Evolutionary conservation across 495 filamentous ascomycete genomes (phyloP).

Genomic region (Xylaria intraflava): DNA sequence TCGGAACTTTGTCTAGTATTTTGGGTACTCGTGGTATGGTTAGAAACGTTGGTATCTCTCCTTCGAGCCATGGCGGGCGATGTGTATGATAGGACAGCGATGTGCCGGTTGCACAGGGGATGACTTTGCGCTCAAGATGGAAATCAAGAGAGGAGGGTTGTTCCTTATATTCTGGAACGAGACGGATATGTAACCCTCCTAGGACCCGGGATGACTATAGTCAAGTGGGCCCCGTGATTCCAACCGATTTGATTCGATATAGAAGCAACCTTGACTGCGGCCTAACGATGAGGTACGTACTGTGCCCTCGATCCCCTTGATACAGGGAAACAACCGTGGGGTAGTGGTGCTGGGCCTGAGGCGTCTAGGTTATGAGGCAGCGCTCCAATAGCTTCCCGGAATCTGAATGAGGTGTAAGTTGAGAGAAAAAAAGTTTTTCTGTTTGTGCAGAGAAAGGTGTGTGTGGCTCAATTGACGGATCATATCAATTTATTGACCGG

Average conservation of each 20-base stretch:
- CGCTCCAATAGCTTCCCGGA: slow-evolving; percentile 7
- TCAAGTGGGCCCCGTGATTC: slow-evolving; percentile 21
- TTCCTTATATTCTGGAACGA: slow-evolving; percentile 18
- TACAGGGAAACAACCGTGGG: slow-evolving; percentile 23
- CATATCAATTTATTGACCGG: slow-evolving; percentile 26
- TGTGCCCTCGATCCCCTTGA: slow-evolving; percentile 19
- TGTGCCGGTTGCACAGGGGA: slow-evolving; percentile 13
- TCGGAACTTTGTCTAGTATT: slow-evolving; percentile 56
- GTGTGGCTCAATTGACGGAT: slow-evolving; percentile 10
- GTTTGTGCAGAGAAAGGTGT: slow-evolving; percentile 11
- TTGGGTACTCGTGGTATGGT: slow-evolving; percentile 45
- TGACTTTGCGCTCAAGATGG: slow-evolving; percentile 2
- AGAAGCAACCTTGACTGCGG: slow-evolving; percentile 20
- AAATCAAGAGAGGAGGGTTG: slow-evolving; percentile 9
- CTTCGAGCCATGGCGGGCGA: slow-evolving; percentile 22
- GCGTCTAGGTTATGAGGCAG: slow-evolving; percentile 9
- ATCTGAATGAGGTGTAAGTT: background rate
- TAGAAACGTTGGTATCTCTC: slow-evolving; percentile 27
- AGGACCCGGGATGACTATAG: slow-evolving; percentile 20
- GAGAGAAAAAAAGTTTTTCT: slow-evolving; percentile 1
- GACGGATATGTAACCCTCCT: slow-evolving; percentile 16
- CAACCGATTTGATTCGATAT: slow-evolving; percentile 17
- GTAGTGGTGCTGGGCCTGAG: slow-evolving; percentile 23
- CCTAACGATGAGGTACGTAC: slow-evolving; percentile 21
- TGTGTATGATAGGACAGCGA: slow-evolving; percentile 2